Conservation (phyloP, 768 basidiomycete genomes). For the Collybiopsis luxurians region DNA sequence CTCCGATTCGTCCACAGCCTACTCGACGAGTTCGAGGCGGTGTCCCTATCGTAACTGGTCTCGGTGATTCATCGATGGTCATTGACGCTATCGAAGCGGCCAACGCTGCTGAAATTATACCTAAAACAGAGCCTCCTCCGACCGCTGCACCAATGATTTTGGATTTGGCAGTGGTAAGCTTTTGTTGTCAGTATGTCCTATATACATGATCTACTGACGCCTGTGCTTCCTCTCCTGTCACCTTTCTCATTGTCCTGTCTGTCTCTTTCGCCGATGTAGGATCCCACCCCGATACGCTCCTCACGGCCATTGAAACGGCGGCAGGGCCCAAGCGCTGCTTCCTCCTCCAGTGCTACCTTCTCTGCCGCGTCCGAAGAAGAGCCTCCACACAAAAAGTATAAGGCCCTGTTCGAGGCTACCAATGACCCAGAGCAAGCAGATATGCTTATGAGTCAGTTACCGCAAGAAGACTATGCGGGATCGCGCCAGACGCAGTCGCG, state of each 20-base stretch:
- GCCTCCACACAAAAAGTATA: constrained; percentile 68
- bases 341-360: constrained; percentile 23
- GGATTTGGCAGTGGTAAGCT: neutral
- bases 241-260: neutral
- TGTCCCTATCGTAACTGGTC: constrained; percentile 36
- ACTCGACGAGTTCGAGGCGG: constrained; percentile 40
- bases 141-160: constrained; percentile 10
- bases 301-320: constrained; percentile 52
- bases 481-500: constrained; percentile 4
- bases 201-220: constrained; percentile 19
- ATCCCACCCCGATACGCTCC: constrained; percentile 37
- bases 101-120: constrained; percentile 12
- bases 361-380: constrained; percentile 29
- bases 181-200: too few species aligned
- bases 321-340: constrained; percentile 29
- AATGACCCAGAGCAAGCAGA: constrained; percentile 41
- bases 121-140: constrained; percentile 11
- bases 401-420: constrained; percentile 65
- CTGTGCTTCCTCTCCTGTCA: neutral
- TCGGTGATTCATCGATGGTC: constrained; percentile 42
- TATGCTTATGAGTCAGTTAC: constrained; percentile 4
- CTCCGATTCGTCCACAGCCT: constrained; percentile 36
- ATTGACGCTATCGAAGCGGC: constrained; percentile 28
- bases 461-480: constrained; percentile 16
- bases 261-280: constrained; percentile 22